These are phyloP conservation scores for Talaromyces borbonicus DNA, from an alignment of 495 filamentous ascomycete species.

Conservation along the genomic window DNA sequence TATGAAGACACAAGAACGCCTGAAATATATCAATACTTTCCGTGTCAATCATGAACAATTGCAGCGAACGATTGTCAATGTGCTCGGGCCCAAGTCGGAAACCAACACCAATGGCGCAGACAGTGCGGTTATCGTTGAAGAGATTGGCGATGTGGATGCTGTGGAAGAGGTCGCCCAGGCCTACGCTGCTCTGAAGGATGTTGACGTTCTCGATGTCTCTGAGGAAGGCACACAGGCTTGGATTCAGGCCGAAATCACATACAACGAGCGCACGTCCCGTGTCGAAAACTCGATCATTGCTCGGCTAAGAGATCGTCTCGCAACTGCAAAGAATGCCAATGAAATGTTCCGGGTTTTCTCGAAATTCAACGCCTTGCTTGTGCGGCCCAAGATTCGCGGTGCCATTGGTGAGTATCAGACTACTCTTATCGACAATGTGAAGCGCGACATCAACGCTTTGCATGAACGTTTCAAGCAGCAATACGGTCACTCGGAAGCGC, in stretches of 20 bases:
- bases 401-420: constrained; percentile 97
- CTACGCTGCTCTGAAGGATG: constrained; percentile 84
- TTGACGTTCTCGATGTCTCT: constrained; percentile 89
- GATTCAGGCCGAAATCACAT: constrained; percentile 85
- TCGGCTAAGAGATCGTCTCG: constrained; percentile 81
- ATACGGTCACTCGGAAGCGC: constrained; percentile 94
- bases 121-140: constrained; percentile 67
- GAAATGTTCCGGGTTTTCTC: constrained; percentile 99
- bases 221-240: constrained; percentile 80
- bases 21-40: constrained; percentile 91
- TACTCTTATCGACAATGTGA: constrained; percentile 93
- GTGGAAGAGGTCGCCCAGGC: constrained; percentile 92
- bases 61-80: constrained; percentile 88
- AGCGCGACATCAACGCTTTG: constrained; percentile 81
- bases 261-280: constrained; percentile 91
- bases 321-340: constrained; percentile 89
- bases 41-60: constrained; percentile 94
- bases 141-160: constrained; percentile 97
- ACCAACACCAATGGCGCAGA: constrained; percentile 38
- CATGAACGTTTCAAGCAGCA: constrained; percentile 98
- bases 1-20: constrained; percentile 71
- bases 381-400: constrained; percentile 92
- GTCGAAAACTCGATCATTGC: constrained; percentile 99
- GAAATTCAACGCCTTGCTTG: constrained; percentile 97
- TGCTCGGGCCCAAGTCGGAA: constrained; percentile 62